Conservation (phyloP, 2,329 filamentous ascomycete genomes). For the Camillea tinctor region DNA sequence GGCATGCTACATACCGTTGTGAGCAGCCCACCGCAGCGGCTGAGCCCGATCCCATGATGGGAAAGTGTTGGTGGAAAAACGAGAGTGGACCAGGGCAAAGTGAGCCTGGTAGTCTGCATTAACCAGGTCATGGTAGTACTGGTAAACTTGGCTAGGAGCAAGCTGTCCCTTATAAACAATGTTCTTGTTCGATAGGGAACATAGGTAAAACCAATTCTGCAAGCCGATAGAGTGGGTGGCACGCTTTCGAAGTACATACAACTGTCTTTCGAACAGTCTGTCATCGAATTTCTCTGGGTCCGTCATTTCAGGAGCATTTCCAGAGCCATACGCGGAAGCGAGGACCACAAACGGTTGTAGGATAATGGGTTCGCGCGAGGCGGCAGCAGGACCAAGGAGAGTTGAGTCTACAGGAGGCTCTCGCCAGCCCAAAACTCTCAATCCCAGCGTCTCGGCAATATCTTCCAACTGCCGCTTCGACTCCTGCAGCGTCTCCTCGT, state of each 20-base stretch:
- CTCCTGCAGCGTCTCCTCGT: slow-evolving; percentile 83
- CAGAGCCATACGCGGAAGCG: slow-evolving; percentile 78
- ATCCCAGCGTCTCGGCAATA: slow-evolving; percentile 80
- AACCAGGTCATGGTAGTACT: slow-evolving; percentile 96
- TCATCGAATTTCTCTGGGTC: slow-evolving; percentile 82
- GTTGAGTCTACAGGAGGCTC: slow-evolving; percentile 91
- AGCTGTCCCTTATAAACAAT: slow-evolving; percentile 99
- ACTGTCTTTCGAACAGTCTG: slow-evolving; percentile 83
- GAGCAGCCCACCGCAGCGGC: slow-evolving; percentile 92
- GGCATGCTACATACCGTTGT: slow-evolving; percentile 66
- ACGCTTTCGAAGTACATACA: slow-evolving; percentile 92
- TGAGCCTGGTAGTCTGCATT: slow-evolving; percentile 97
- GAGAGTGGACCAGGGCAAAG: slow-evolving; percentile 94
- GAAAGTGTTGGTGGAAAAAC: slow-evolving; percentile 98
- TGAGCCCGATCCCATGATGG: slow-evolving; percentile 98
- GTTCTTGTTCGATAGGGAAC: slow-evolving; percentile 95
- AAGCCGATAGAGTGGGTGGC: slow-evolving; percentile 92
- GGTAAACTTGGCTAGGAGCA: slow-evolving; percentile 91
- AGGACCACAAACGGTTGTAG: slow-evolving; percentile 94
- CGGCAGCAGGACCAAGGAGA: slow-evolving; percentile 86
- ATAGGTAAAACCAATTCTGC: slow-evolving; percentile 98
- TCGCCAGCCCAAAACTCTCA: slow-evolving; percentile 94
- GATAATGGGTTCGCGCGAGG: slow-evolving; percentile 92
- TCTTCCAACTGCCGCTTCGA: slow-evolving; percentile 93
- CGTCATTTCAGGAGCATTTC: slow-evolving; percentile 73